Conservation (phyloP, 2,329 filamentous ascomycete genomes). For the Beauveria sp. region DNA sequence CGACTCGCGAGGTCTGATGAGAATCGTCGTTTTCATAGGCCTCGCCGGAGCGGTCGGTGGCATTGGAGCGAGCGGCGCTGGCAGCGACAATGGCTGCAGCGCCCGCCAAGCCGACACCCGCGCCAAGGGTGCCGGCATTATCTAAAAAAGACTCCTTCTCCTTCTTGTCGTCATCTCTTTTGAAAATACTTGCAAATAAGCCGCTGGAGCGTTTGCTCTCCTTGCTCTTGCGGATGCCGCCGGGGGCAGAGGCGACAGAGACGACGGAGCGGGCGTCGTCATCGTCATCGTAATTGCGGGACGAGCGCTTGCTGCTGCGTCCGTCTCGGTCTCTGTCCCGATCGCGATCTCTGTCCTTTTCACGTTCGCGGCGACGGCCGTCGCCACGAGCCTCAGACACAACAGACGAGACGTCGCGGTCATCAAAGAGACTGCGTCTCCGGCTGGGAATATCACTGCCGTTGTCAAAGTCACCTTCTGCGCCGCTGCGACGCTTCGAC, state of each 20-base stretch:
- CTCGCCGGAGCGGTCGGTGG: constrained; percentile 22
- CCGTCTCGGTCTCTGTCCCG: constrained; percentile 5
- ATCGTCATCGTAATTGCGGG: constrained; percentile 33
- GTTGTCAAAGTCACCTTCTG: constrained; percentile 27
- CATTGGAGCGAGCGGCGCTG: constrained; percentile 29
- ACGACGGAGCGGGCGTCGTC: constrained; percentile 40
- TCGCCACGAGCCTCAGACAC: constrained; percentile 37
- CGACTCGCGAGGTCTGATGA: background rate
- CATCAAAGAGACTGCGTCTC: constrained; percentile 32
- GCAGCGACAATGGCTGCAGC: constrained; percentile 35
- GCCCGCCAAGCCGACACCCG: constrained; percentile 57
- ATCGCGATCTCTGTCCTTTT: constrained; percentile 15
- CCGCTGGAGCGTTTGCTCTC: constrained; percentile 32
- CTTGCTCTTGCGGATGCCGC: constrained; percentile 28
- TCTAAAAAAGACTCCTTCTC: constrained; percentile 59
- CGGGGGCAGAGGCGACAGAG: constrained; percentile 33
- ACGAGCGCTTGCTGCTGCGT: constrained; percentile 19
- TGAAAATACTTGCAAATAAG: constrained; percentile 42
- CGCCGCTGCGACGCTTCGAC: constrained; percentile 29
- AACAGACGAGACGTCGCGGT: constrained; percentile 42
- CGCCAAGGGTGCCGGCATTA: constrained; percentile 64
- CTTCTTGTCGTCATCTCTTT: constrained; percentile 29
- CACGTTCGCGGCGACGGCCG: constrained; percentile 27
- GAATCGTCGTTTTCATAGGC: constrained; percentile 18
- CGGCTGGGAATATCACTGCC: constrained; percentile 33